phyloP scores from a whole-genome alignment of 2,329 filamentous ascomycete species.

The Paecilomyces sp. region DNA sequence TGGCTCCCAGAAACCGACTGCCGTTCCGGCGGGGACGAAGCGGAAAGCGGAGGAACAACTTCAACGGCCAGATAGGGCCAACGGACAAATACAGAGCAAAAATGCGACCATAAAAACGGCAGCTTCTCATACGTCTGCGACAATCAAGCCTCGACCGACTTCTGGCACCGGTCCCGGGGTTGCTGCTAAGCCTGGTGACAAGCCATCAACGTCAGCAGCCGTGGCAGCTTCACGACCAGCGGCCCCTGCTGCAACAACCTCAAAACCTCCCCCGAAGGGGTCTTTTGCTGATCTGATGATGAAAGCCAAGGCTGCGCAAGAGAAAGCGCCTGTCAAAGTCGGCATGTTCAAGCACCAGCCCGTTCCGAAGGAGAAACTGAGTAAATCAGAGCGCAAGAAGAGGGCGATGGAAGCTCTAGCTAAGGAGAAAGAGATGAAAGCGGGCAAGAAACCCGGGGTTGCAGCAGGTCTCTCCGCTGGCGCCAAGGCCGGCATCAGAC shows the following conservation, averaged over 20 bases:
- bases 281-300: conserved; percentile 55
- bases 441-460: conserved; percentile 19
- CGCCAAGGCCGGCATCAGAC: conserved; percentile 12
- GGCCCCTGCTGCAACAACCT: conserved; percentile 12
- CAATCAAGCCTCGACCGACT: conserved; percentile 13
- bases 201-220: conserved; percentile 12
- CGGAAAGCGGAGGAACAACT: conserved; percentile 38
- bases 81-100: conserved; percentile 12
- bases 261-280: conserved; percentile 47
- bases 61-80: conserved; percentile 19
- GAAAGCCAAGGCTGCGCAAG: conserved; percentile 49
- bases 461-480: conserved; percentile 9
- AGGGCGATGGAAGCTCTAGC: conserved; percentile 32
- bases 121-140: conserved; percentile 7
- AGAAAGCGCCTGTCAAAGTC: conserved; percentile 37
- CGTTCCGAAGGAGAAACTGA: conserved; percentile 47
- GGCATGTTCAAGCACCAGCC: conserved; percentile 52
- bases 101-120: conserved; percentile 10
- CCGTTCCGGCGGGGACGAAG: conserved; percentile 24
- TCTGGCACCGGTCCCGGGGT: conserved; percentile 5
- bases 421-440: conserved; percentile 30
- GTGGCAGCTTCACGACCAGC: conserved; percentile 11
- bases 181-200: conserved; percentile 6
- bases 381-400: conserved; percentile 48
- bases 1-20: conserved; percentile 7